Evolutionary conservation across 192 early-diverging fungal genomes (phyloP).

Genomic region (Podila verticillata): DNA sequence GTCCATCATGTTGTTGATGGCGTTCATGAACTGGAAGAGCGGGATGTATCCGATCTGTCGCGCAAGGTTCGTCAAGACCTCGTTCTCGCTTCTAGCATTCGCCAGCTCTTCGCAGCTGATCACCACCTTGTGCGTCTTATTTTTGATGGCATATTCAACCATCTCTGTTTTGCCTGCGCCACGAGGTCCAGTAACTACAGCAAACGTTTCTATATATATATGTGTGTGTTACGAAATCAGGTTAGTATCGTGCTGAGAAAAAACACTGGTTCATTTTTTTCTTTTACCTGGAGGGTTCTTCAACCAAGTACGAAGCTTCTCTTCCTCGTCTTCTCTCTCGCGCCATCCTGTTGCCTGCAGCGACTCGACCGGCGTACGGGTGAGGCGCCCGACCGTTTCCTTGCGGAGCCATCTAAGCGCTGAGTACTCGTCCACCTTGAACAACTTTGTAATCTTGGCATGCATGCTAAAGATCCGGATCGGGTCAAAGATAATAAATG

Average conservation of each 20-base stretch:
- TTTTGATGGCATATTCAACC: constrained; percentile 73
- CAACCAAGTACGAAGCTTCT: constrained; percentile 65
- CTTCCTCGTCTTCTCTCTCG: constrained; percentile 66
- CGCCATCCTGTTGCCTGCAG: constrained; percentile 60
- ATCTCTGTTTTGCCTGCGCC: constrained; percentile 85
- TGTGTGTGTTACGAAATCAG: not conserved
- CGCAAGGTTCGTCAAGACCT: constrained; percentile 80
- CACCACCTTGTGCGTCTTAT: constrained; percentile 76
- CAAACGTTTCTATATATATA: constrained; percentile 77
- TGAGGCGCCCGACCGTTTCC: constrained; percentile 60
- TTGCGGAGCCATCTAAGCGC: constrained; percentile 66
- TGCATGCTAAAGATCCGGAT: constrained; percentile 89
- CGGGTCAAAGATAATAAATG: constrained; percentile 92
- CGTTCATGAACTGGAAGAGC: constrained; percentile 82
- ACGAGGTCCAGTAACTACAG: constrained; percentile 85
- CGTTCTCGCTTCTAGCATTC: constrained; percentile 74
- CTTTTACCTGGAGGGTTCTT: constrained; percentile 62
- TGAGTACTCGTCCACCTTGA: constrained; percentile 73
- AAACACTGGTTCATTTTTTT: not conserved
- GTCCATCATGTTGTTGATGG: constrained; percentile 80
- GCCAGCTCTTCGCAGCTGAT: constrained; percentile 86
- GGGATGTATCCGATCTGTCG: constrained; percentile 80
- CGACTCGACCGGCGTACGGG: constrained; percentile 22
- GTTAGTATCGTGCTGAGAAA: not conserved
- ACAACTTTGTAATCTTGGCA: constrained; percentile 85